Conservation (phyloP, 2,329 filamentous ascomycete species). For the Huntiella omanensis region DNA sequence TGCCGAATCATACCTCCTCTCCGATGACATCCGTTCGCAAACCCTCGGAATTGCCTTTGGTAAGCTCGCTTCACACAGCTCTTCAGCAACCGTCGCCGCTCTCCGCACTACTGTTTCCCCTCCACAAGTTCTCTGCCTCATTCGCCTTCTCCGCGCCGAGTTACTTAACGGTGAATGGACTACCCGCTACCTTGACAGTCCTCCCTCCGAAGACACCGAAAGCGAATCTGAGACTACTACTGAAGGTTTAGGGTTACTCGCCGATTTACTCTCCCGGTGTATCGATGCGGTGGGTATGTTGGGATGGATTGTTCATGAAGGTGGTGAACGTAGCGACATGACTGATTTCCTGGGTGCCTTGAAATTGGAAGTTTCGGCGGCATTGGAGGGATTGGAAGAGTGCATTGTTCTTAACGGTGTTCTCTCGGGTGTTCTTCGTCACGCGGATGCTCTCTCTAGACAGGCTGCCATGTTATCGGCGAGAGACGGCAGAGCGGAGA, state of each 20-base stretch:
- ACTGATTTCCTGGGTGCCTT: slow-evolving; percentile 46
- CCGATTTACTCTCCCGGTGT: slow-evolving; percentile 51
- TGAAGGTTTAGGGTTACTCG: slow-evolving; percentile 52
- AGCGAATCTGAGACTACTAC: slow-evolving; percentile 28
- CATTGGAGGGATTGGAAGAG: slow-evolving; percentile 54
- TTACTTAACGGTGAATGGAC: slow-evolving; percentile 62
- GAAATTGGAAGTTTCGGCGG: slow-evolving; percentile 49
- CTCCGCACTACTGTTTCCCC: slow-evolving; percentile 45
- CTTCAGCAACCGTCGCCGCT: slow-evolving; percentile 37
- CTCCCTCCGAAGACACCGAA: slow-evolving; percentile 22
- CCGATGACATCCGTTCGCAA: slow-evolving; percentile 36
- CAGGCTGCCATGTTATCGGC: not conserved
- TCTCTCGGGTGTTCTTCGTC: slow-evolving; percentile 47
- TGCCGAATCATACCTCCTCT: slow-evolving; percentile 48
- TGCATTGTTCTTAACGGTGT: slow-evolving; percentile 44
- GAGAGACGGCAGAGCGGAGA: not conserved
- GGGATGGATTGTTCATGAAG: slow-evolving; percentile 49
- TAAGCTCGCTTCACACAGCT: slow-evolving; percentile 48
- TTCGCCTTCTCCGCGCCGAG: slow-evolving; percentile 54
- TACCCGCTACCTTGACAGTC: slow-evolving; percentile 43
- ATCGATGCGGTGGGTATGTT: slow-evolving; percentile 57
- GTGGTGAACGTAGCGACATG: not conserved
- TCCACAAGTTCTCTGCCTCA: slow-evolving; percentile 51
- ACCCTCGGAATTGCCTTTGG: slow-evolving; percentile 50
- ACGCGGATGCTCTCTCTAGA: slow-evolving; percentile 24